Percentiles rank a stretch among this genome's conserved stretches.
These are phyloP conservation scores for Calonectria pauciramosa DNA, from an alignment of 2,329 filamentous ascomycete species.

Conservation along the genomic window DNA sequence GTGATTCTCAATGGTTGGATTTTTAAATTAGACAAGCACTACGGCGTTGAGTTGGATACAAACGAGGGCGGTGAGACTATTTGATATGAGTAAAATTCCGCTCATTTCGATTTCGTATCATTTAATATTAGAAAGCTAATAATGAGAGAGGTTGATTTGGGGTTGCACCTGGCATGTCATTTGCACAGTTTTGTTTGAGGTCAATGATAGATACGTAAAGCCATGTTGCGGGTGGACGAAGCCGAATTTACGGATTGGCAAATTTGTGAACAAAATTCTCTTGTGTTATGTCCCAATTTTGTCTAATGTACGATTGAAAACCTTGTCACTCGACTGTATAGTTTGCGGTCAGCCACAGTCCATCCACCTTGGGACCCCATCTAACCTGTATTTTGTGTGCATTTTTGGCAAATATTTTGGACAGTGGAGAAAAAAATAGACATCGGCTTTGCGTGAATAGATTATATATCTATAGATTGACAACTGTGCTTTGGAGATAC, in stretches of 20 bases:
- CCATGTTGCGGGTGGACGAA: neutral
- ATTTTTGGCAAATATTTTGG: neutral
- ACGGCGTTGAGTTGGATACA: neutral
- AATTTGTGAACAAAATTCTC: neutral
- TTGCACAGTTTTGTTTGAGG: neutral
- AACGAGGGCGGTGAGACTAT: neutral
- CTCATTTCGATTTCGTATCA: neutral
- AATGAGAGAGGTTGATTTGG: neutral
- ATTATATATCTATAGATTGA: too few relatives aligned
- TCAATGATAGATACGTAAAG: neutral
- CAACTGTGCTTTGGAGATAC: neutral
- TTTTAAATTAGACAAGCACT: neutral
- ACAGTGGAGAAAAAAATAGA: neutral
- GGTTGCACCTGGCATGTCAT: neutral
- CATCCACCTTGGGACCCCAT: neutral
- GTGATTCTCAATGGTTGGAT: neutral
- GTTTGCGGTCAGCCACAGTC: neutral
- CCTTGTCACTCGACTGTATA: neutral
- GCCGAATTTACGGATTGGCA: neutral
- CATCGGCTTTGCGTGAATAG: too few relatives aligned
- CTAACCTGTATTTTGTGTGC: neutral
- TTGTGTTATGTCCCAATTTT: neutral
- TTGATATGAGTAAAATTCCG: neutral
- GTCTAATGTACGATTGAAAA: neutral
- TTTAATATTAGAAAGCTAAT: neutral